These are phyloP conservation scores for Begonia fuchsioides DNA, from an alignment of 306 rosid species.

Conservation along the genomic window DNA sequence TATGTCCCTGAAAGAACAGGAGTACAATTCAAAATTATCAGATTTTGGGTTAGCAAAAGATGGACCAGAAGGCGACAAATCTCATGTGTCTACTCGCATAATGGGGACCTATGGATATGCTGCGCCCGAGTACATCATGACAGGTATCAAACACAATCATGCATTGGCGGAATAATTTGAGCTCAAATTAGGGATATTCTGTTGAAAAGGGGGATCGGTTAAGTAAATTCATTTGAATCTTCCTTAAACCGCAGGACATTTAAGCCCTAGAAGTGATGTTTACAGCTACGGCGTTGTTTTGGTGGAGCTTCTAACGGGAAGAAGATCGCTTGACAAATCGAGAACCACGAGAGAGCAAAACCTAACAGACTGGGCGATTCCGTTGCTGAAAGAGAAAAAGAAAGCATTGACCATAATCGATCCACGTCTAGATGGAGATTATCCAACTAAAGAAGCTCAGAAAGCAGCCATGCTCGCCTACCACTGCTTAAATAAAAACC, in stretches of 20 bases:
- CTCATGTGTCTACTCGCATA: slow-evolving; percentile 89
- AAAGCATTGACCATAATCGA: slow-evolving; percentile 55
- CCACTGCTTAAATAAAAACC: slow-evolving; percentile 88
- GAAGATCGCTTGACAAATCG: slow-evolving; percentile 74
- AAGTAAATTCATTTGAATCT: too few species aligned
- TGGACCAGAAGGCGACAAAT: slow-evolving; percentile 92
- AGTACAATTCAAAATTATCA: slow-evolving; percentile 88
- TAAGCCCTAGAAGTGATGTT: slow-evolving; percentile 87
- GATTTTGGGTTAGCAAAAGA: slow-evolving; percentile 96
- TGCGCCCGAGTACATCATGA: slow-evolving; percentile 93
- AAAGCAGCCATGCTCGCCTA: slow-evolving; percentile 87
- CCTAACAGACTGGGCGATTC: slow-evolving; percentile 90
- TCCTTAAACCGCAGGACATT: slow-evolving; percentile 48
- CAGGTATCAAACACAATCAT: slow-evolving; percentile 28
- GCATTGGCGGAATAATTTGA: too few species aligned
- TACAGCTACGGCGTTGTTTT: slow-evolving; percentile 94
- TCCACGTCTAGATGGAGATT: slow-evolving; percentile 71
- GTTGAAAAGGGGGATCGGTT: too few species aligned
- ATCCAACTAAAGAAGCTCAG: slow-evolving; percentile 64
- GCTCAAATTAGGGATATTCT: not conserved
- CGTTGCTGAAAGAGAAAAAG: slow-evolving; percentile 85
- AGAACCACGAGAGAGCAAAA: slow-evolving; percentile 82
- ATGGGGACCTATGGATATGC: slow-evolving; percentile 99
- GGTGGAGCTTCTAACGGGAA: slow-evolving; percentile 75
- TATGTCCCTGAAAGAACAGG: slow-evolving; percentile 28